phyloP scores from a whole-genome alignment of 1,139 yeast genomes.

The Geotrichum citri-aurantii region DNA sequence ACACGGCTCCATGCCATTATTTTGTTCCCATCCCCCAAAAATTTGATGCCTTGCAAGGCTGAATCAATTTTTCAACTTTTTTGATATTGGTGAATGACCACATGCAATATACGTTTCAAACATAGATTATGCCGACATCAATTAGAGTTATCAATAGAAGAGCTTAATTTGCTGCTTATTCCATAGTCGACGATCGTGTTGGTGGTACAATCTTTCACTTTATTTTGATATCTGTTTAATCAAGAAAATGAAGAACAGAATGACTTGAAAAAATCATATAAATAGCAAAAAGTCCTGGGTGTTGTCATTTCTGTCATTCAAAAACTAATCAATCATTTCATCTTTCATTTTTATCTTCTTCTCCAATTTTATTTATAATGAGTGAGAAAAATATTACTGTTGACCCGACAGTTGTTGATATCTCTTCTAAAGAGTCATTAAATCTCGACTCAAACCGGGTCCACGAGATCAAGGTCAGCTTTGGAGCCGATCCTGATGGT shows the following conservation, averaged over 20 bases:
- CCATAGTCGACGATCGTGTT: not conserved
- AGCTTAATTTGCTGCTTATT: not conserved
- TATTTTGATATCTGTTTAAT: not conserved
- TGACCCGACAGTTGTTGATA: not conserved
- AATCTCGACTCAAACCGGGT: not conserved
- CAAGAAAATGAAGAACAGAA: not conserved
- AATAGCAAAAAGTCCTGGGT: not conserved
- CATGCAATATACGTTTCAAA: not conserved
- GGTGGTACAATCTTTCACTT: not conserved
- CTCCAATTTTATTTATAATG: not conserved
- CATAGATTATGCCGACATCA: not conserved
- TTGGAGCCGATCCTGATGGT: conserved; percentile 18
- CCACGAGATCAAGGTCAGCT: conserved; percentile 7
- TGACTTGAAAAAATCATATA: not conserved
- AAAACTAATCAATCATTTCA: not conserved
- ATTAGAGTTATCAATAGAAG: not conserved
- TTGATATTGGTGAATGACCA: not conserved
- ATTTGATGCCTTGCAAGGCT: not conserved
- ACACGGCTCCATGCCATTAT: not conserved
- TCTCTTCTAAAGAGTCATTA: conserved; percentile 10
- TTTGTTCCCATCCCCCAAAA: not conserved
- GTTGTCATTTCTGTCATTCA: not conserved
- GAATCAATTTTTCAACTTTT: not conserved
- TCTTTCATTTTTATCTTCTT: not conserved
- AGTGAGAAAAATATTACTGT: not conserved